These are phyloP conservation scores for Lactifluus volemus DNA, from an alignment of 768 basidiomycete species.

Conservation along the genomic window DNA sequence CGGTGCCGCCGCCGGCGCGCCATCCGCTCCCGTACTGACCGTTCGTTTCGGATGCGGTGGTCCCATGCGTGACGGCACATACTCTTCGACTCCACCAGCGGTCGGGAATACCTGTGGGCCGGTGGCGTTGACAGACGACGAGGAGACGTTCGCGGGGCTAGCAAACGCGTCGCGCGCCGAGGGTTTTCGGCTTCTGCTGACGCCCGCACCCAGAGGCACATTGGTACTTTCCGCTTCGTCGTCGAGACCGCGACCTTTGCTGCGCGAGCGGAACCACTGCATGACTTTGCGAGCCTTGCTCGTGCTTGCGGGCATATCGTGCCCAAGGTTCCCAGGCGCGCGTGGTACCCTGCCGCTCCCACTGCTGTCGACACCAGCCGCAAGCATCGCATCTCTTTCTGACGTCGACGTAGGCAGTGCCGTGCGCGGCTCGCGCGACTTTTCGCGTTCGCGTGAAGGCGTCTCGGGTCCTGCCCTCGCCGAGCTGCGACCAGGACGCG, in stretches of 20 bases:
- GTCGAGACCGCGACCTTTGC: slow-evolving; percentile 34
- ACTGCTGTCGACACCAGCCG: too few species aligned
- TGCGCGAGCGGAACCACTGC: slow-evolving; percentile 91
- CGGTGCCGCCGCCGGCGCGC: background rate
- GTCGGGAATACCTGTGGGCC: background rate
- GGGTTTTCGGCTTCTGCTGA: background rate
- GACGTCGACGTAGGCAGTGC: background rate
- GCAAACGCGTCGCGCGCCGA: slow-evolving; percentile 14
- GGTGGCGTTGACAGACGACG: slow-evolving; percentile 10
- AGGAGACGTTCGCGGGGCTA: slow-evolving; percentile 4
- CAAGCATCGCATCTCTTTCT: slow-evolving; percentile 23
- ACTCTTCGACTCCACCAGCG: background rate
- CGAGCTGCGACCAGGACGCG: slow-evolving; percentile 20
- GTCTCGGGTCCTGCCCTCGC: slow-evolving; percentile 23
- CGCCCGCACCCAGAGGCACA: background rate
- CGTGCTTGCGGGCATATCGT: slow-evolving; percentile 58
- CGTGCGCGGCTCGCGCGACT: slow-evolving; percentile 17
- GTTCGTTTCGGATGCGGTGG: slow-evolving; percentile 13
- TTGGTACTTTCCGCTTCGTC: slow-evolving; percentile 20
- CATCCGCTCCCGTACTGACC: slow-evolving; percentile 4
- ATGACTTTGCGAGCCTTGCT: slow-evolving; percentile 91
- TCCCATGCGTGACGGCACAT: slow-evolving; percentile 8
- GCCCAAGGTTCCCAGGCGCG: slow-evolving; percentile 20
- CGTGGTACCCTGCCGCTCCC: slow-evolving; percentile 26
- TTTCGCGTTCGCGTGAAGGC: slow-evolving; percentile 26